Evolutionary conservation across 2,329 filamentous ascomycete genomes (phyloP), one percentile per base, ranked within the genome.

Genomic region (Penicillium frequentans): DNA sequence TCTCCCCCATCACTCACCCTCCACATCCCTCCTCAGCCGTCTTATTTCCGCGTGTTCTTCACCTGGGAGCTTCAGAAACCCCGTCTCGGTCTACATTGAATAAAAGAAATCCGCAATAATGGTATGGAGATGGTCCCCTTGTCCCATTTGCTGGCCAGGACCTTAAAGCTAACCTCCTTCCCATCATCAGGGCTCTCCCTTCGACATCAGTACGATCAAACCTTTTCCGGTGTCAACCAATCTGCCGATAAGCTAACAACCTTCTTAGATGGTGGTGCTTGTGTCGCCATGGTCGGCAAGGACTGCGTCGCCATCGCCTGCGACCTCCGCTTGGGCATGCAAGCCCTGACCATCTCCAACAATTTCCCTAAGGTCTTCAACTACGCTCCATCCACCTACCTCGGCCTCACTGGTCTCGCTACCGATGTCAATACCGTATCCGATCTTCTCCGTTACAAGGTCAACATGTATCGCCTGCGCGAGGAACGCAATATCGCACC

Each of bases 321-420:
- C 83, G 95, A 99, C 80, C 91, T 99, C 66, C 93, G 95, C 64
- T 91, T 99, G 66, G 95, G 95, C 71, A 88, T 98, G 74, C 95
- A 99, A 82, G 86, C 95, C 73, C 85, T 99, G 73, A 99, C 95
- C 62, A 90, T 99, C 58, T 97, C 92, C 77, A 99, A 99, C 88
- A 76, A 98, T 88, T 98, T 98, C 84, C 95, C 95, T 82, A 99
- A 99, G 84, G 91, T 99, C 84, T 98, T 98, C 87, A 87, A 89
- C 78, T 98, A 96, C 84, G 92, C 91, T 65, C 76, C 79, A 72
- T 91, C 93, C 73, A 91, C 95, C 70, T 97, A 96, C 79, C 90
- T 99, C 35, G 95, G 95, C 55, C 87, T 99, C 60, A 98, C 95
- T 5, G 95, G 95, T 55, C 90, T 99, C 51, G 95, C 95, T 60